These are phyloP conservation scores for Chytriomyces sp. DNA, from an alignment of 192 early-diverging fungal species.

Conservation along the genomic window DNA sequence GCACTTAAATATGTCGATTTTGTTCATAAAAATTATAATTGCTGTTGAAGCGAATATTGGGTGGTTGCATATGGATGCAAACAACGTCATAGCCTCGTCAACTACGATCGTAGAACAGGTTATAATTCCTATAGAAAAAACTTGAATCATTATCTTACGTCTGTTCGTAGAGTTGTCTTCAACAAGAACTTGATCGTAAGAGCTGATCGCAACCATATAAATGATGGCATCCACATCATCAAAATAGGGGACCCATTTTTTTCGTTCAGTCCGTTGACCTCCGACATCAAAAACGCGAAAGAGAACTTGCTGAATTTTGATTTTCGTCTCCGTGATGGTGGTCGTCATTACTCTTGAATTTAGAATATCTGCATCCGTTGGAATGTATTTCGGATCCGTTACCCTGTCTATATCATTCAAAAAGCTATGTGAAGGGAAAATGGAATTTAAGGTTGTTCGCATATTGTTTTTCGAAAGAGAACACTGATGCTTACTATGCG, in stretches of 20 bases:
- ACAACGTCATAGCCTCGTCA: conserved; percentile 43
- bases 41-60: conserved; percentile 50
- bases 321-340: conserved; percentile 70
- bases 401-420: conserved; percentile 51
- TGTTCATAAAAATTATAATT: conserved; percentile 69
- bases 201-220: conserved; percentile 61
- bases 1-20: conserved; percentile 63
- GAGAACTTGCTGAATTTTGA: conserved; percentile 56
- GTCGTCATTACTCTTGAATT: conserved; percentile 68
- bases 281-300: conserved; percentile 68
- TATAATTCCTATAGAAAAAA: background rate
- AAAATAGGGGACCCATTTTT: conserved; percentile 71
- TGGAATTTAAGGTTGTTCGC: conserved; percentile 20
- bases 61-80: conserved; percentile 35
- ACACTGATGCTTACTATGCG: conserved; percentile 43
- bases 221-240: conserved; percentile 69
- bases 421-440: conserved; percentile 10
- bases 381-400: conserved; percentile 50
- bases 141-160: conserved; percentile 15
- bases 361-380: conserved; percentile 70
- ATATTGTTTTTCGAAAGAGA: too few relatives aligned
- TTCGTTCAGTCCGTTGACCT: conserved; percentile 64
- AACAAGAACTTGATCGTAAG: conserved; percentile 60
- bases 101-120: conserved; percentile 42
- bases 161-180: conserved; percentile 60